A percentile compares a stretch with the other conserved stretches of the same genome.
Conservation (phyloP, 257 asterid genomes). For the Lycium ferocissimum region DNA sequence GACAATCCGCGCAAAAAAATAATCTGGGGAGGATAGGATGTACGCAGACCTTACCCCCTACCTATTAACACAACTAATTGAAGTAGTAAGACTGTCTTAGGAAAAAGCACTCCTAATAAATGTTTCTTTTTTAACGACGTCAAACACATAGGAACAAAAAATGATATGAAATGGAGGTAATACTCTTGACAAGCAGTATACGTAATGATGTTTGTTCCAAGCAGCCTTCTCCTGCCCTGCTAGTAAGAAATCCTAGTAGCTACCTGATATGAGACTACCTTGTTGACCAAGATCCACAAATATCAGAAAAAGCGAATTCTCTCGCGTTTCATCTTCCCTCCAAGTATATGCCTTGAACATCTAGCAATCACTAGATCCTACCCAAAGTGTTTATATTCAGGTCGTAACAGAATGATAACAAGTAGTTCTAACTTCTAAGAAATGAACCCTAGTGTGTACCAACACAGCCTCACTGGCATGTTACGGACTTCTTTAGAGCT, state of each 20-base stretch:
- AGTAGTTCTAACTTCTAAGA: neutral
- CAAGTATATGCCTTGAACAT: too few relatives aligned
- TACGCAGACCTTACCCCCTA: too few relatives aligned
- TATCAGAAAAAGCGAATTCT: neutral
- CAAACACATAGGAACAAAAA: neutral
- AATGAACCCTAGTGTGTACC: neutral
- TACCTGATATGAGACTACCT: neutral
- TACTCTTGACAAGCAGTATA: neutral
- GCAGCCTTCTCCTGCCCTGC: neutral
- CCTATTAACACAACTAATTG: neutral
- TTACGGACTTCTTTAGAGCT: too few relatives aligned
- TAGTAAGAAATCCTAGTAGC: neutral
- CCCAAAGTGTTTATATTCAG: too few relatives aligned
- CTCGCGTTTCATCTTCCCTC: neutral
- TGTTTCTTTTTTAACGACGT: neutral
- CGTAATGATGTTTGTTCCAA: neutral
- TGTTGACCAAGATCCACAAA: neutral
- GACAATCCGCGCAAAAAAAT: too few relatives aligned
- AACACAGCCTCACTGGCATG: neutral
- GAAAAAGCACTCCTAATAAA: neutral
- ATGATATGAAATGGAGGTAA: constrained; percentile 19
- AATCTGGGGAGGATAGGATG: too few relatives aligned
- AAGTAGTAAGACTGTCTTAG: neutral
- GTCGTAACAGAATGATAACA: too few relatives aligned
- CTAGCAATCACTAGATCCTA: too few relatives aligned